These are phyloP conservation scores for Dryadomyces sulphureus DNA, from an alignment of 2,329 filamentous ascomycete species.

Conservation along the genomic window DNA sequence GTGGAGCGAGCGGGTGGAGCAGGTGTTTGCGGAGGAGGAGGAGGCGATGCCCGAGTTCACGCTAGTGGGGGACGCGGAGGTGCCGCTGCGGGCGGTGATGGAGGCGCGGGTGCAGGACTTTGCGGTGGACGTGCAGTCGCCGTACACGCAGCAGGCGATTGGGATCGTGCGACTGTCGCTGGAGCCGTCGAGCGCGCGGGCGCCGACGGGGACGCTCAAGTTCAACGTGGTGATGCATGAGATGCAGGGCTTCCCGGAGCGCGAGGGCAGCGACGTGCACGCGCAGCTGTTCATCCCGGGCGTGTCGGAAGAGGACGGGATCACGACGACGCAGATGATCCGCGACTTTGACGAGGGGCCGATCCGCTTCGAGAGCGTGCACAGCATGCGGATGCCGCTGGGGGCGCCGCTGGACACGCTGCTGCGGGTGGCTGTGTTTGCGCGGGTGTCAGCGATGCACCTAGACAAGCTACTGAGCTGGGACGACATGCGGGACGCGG, in stretches of 20 bases:
- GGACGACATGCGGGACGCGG: conserved; percentile 90
- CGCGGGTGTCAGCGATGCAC: conserved; percentile 82
- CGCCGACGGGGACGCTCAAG: conserved; percentile 82
- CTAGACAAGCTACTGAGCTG: conserved; percentile 94
- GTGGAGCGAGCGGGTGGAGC: conserved; percentile 44
- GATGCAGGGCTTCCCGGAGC: conserved; percentile 83
- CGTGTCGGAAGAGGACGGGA: conserved; percentile 75
- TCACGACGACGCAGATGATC: conserved; percentile 91
- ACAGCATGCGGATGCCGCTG: conserved; percentile 89
- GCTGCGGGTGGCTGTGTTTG: conserved; percentile 79
- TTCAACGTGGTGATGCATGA: conserved; percentile 99
- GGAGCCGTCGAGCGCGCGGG: conserved; percentile 85
- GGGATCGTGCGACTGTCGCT: conserved; percentile 83
- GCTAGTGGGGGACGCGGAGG: conserved; percentile 80
- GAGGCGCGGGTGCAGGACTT: conserved; percentile 93
- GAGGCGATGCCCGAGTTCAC: conserved; percentile 85
- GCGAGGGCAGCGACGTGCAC: conserved; percentile 90
- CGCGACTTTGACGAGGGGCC: conserved; percentile 85
- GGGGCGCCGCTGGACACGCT: conserved; percentile 60
- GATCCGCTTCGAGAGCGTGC: conserved; percentile 90
- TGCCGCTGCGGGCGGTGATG: conserved; percentile 84
- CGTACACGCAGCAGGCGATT: conserved; percentile 80
- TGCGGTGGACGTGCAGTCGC: conserved; percentile 75
- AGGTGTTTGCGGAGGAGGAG: conserved; percentile 67
- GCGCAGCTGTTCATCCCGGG: conserved; percentile 93